Evolutionary conservation across 1,139 yeast genomes (phyloP), one percentile per base, ranked within the genome.

Genomic region (Sugiyamaella xylanicola): DNA sequence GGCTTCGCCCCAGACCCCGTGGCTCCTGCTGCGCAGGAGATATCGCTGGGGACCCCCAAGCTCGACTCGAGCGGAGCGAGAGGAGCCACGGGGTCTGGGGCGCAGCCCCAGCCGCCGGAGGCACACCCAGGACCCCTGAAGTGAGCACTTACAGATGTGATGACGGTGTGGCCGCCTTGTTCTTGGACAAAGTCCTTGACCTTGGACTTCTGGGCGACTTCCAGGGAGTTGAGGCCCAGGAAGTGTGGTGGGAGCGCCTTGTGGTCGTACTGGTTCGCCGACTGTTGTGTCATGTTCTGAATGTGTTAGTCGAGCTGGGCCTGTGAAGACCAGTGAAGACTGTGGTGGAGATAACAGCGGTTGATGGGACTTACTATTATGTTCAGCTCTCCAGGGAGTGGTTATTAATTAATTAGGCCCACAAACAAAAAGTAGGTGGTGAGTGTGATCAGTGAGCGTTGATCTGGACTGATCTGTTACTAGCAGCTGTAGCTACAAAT

Each of bases 161-260:
- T 90, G 53, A 95, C 96, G 4, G 99, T 91, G 76, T 95, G 99
- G 69, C 99, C 99, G 58, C 88, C 91, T 68, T 87, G 89, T 48
- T 82, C 78, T 65, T 79, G 81, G 59, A 95, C 98, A 70, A 91
- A 95, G 68, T 89, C 95, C 64, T 87, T 86, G 54, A 95, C 83
- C n/a, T 79, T 79, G 37, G 85, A 76, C 20, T 86, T 81, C 65
- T 88, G 92, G 36, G 97, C 96, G 17, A 69, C 76, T 39, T 81
- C 84, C 48, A 90, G 77, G 40, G 93, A 79, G 71, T 91, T 88
- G 57, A 85, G 79, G 51, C 99, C 99, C 60, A 82, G 73, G 74
- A 91, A 93, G 72, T 90, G 87, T 39, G 80, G 60, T 25, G 96
- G 85, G 65, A 92, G 77, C 42, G 59, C 58, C 27, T 55, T 46